Conservation (phyloP, 2,329 filamentous ascomycete species). For the Colletotrichum tofieldiae region DNA sequence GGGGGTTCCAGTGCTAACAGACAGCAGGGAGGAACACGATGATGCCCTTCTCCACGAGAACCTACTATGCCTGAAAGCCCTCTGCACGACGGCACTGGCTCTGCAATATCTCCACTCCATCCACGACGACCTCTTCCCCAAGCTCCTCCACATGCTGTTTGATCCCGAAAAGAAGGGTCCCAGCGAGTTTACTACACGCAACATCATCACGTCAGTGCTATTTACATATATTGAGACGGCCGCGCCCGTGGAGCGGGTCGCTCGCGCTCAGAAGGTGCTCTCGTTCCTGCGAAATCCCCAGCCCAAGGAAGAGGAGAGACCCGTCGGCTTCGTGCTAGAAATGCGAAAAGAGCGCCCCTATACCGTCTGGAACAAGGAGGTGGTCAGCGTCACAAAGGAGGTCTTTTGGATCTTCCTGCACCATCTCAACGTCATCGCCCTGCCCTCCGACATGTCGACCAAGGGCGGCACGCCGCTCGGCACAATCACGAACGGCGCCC, state of each 20-base stretch:
- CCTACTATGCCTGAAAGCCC: constrained; percentile 91
- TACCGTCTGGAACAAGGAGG: constrained; percentile 93
- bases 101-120: constrained; percentile 86
- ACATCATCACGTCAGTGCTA: constrained; percentile 89
- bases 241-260: constrained; percentile 71
- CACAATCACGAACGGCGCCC: constrained; percentile 53
- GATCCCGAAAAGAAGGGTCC: constrained; percentile 99
- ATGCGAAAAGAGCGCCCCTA: constrained; percentile 93
- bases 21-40: constrained; percentile 89
- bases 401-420: constrained; percentile 99
- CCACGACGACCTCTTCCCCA: constrained; percentile 86
- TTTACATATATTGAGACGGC: constrained; percentile 89
- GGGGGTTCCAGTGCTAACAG: constrained; percentile 46
- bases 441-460: constrained; percentile 65
- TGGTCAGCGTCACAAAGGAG: constrained; percentile 93
- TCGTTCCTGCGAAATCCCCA: constrained; percentile 85
- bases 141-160: constrained; percentile 89
- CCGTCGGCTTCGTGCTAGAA: constrained; percentile 88
- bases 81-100: constrained; percentile 92
- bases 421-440: constrained; percentile 87
- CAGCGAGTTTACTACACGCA: constrained; percentile 94
- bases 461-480: constrained; percentile 45
- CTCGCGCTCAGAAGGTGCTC: constrained; percentile 81
- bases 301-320: constrained; percentile 81
- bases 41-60: constrained; percentile 93